These are phyloP conservation scores for Primulina huaijiensis DNA, from an alignment of 257 asterid species.

Conservation along the genomic window DNA sequence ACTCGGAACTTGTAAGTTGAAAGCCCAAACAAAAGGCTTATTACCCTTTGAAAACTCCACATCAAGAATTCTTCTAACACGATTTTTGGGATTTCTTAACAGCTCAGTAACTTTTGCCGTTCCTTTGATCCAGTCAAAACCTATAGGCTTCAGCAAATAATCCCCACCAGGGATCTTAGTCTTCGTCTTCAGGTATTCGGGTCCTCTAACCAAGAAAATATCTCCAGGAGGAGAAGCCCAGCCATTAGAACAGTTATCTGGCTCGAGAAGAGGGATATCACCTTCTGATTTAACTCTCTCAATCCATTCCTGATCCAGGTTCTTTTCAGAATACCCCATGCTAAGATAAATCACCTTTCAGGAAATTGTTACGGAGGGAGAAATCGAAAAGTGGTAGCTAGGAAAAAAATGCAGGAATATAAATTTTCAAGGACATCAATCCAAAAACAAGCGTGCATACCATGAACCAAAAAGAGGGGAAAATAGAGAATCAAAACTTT, in stretches of 20 bases:
- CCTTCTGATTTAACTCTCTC: conserved; percentile 72
- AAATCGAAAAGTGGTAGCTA: background rate
- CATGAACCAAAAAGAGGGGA: background rate
- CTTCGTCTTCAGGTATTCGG: conserved; percentile 56
- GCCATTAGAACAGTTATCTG: conserved; percentile 56
- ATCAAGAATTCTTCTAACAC: conserved; percentile 53
- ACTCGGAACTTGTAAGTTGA: conserved; percentile 78
- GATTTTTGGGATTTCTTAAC: conserved; percentile 52
- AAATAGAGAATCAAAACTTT: background rate
- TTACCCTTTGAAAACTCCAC: conserved; percentile 40
- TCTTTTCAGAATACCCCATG: conserved; percentile 47
- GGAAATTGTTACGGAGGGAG: conserved; percentile 6
- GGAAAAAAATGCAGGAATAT: background rate
- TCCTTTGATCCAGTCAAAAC: conserved; percentile 87
- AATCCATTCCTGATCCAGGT: conserved; percentile 53
- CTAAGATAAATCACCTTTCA: conserved; percentile 23
- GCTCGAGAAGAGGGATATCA: conserved; percentile 56
- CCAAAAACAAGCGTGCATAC: background rate
- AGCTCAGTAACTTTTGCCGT: conserved; percentile 61
- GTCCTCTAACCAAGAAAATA: conserved; percentile 71
- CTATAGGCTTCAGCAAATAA: conserved; percentile 73
- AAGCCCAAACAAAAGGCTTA: conserved; percentile 75
- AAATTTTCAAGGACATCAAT: background rate
- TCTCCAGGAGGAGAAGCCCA: conserved; percentile 88
- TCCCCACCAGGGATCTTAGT: conserved; percentile 64